These are phyloP conservation scores for Macrotyloma uniflorum DNA, from an alignment of 306 rosid species.

Conservation along the genomic window DNA sequence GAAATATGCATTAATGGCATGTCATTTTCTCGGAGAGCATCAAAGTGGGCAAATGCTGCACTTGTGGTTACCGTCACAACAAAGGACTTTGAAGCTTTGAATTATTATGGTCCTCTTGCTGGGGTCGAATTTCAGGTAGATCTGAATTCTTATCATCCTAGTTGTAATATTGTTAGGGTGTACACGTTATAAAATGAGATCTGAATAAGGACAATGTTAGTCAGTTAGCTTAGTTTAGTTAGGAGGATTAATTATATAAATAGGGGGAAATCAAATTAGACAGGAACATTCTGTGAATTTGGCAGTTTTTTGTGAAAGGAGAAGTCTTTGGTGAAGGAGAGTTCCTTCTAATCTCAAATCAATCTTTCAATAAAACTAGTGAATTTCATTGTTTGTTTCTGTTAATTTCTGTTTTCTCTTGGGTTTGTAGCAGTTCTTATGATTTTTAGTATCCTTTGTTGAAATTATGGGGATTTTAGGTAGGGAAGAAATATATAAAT, in stretches of 20 bases:
- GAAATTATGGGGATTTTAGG: background rate
- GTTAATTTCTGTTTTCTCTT: background rate
- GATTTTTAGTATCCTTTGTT: conserved; percentile 1
- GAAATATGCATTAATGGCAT: conserved; percentile 94
- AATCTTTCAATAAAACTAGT: background rate
- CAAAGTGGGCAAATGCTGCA: conserved; percentile 99
- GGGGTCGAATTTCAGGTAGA: conserved; percentile 93
- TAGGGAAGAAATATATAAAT: background rate
- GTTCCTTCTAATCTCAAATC: background rate
- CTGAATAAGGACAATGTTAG: background rate
- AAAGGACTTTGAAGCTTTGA: conserved; percentile 73
- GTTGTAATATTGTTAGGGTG: background rate
- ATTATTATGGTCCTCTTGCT: conserved; percentile 77
- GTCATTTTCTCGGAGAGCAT: conserved; percentile 96
- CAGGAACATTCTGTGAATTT: background rate
- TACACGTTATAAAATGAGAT: background rate
- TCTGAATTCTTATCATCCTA: background rate
- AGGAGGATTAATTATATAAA: background rate
- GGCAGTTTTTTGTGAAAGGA: background rate
- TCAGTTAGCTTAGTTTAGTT: background rate
- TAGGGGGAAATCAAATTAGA: background rate
- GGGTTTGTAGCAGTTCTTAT: background rate
- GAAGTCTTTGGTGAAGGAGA: background rate
- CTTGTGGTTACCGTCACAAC: conserved; percentile 81
- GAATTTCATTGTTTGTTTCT: conserved; percentile 13